Base-by-base conservation (phyloP, 768 basidiomycete genomes). In the Naganishia vaughanmartiniae region DNA sequence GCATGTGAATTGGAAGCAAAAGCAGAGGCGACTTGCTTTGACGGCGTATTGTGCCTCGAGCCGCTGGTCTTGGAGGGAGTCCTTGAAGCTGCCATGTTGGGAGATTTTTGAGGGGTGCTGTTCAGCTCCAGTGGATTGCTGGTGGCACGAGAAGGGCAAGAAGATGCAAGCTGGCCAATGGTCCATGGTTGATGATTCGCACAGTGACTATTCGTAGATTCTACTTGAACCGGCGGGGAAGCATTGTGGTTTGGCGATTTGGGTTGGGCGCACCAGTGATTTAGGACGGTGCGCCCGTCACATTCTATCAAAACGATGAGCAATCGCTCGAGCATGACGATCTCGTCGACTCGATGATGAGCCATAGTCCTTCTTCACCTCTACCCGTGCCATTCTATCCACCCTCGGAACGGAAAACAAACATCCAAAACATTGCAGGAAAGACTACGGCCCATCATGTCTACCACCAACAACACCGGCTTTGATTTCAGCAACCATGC, bases 401-500 rank as follows among this genome's bases (percentile, higher is more conserved):
- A 51, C 14, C n/a, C 48, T 24, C 24, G 4, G 12, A 26, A 51
- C 6, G 24, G 21, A 51, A n/a, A 7, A 24, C 12, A 26, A 7
- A n/a, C n/a, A n/a, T n/a, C n/a, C n/a, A n/a, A n/a, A n/a, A n/a
- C n/a, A n/a, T 17, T 26, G 26, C 42, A n/a, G 28, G 24, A 30
- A 7, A 55, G 12, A 2, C 42, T 5, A 15, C 24, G 11, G 28
- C 42, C 39, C 42, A 63, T 24, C 24, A 63, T 63, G 60, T 36
- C 39, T 42, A 2, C 60, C 9, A 26, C 39, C 19, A 63, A 58
- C 31, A 56, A 68, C 54, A 58, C 51, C 46, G 80, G 80, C 9
- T 81, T 81, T 70, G 80, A 81, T 73, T 82, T 82, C 70, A 78
- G 79, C 67, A 79, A 81, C 76, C 75, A 77, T 73, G 76, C 78